phyloP scores from a whole-genome alignment of 2,329 filamentous ascomycete genomes.

The Fusarium illudens region DNA sequence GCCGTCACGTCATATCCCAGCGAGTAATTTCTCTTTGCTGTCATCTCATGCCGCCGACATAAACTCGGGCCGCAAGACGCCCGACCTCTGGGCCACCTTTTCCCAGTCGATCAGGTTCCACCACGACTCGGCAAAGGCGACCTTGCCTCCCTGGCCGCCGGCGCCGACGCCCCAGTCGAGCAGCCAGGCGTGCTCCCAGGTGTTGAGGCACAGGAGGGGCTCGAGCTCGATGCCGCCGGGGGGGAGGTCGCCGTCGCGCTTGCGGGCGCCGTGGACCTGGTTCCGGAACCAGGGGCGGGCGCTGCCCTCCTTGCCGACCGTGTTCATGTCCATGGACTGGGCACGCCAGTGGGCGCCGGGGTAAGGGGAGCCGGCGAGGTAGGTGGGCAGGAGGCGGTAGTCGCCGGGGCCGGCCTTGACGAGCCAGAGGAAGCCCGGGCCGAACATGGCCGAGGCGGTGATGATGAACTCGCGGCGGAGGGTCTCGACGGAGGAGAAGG shows the following conservation, averaged over 20 bases:
- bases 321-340: conserved; percentile 76
- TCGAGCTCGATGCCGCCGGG: conserved; percentile 74
- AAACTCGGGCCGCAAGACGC: conserved; percentile 48
- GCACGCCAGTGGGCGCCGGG: conserved; percentile 83
- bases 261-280: conserved; percentile 44
- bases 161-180: conserved; percentile 74
- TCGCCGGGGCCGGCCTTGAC: conserved; percentile 65
- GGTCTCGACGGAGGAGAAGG: conserved; percentile 85
- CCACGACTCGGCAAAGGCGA: conserved; percentile 78
- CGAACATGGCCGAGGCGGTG: conserved; percentile 91
- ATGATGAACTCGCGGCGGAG: conserved; percentile 81
- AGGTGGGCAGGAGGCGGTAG: conserved; percentile 82
- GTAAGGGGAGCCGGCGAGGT: conserved; percentile 90
- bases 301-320: conserved; percentile 53
- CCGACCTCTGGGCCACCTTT: conserved; percentile 62
- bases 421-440: conserved; percentile 96
- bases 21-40: too few relatives aligned
- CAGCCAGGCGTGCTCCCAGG: conserved; percentile 95
- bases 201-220: conserved; percentile 90
- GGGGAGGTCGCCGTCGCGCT: conserved; percentile 52
- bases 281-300: conserved; percentile 52
- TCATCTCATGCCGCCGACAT: conserved; percentile 36
- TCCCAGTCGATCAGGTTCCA: conserved; percentile 91
- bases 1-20: conserved; percentile 28
- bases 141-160: conserved; percentile 75